Evolutionary conservation across 169 alveolate species (phyloP), one percentile per base, ranked within the genome.

Genomic region (Plasmodium vivax): DNA sequence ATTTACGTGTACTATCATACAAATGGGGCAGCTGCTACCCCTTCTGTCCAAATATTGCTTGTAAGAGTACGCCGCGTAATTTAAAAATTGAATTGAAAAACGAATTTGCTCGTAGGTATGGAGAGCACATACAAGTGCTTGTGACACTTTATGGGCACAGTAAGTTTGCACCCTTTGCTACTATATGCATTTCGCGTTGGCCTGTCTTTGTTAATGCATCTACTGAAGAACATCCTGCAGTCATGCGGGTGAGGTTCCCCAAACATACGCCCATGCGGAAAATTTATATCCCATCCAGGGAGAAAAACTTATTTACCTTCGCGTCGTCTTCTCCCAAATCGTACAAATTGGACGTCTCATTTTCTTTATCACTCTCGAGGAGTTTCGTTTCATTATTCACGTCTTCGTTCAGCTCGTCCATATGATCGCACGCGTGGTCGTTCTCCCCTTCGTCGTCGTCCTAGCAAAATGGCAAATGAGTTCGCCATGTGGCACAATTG

Each of bases 251-350:
- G 77, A 12, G 16, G 36, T 82, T 41, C 8, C 32, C 23, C 32
- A 8, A 47, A 82, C 51, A 36, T 27, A 82, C 41, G 14, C 30
- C 19, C 43, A 0, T 58, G 45, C 58, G 8, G 47, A 84, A 54
- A 71, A 16, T 58, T 91, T 82, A 81, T 32, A 54, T 32, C 30
- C 83, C 19, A 34, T 82, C 85, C 32, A 91, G 16, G 16, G 92
- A 91, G 71, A 81, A 91, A 82, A n/a, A 71, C 75, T 91, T 91
- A 9, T 68, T 47, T 71, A 91, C 43, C 58, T 75, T 80, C 84
- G 34, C 82, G 19, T 79, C 83, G 6, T 16, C 27, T 79, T 88
- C 88, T 45, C 32, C 84, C 45, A 68, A 45, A 10, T 91, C 95
- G 54, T 43, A 82, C n/a, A 91, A 81, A 72, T 77, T 38, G 12